phyloP scores from a whole-genome alignment of 129 eudicot species.

The Daucus carota region DNA sequence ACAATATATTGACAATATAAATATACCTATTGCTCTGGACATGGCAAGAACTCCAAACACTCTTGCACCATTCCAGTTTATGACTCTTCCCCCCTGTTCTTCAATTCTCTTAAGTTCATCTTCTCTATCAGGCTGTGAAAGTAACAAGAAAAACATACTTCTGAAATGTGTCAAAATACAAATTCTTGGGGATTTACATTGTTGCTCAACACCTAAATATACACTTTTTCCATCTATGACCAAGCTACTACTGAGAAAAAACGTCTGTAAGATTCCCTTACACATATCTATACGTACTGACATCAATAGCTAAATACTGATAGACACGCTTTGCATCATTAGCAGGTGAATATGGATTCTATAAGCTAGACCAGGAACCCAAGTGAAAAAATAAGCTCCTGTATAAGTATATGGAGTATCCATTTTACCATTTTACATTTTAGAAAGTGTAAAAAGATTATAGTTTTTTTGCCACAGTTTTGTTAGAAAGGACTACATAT shows the following conservation, averaged over 20 bases:
- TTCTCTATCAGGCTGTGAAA: slow-evolving; percentile 63
- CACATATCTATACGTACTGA: too few species aligned
- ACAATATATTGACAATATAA: not conserved
- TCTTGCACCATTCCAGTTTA: slow-evolving; percentile 66
- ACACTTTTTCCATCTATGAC: not conserved
- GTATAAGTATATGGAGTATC: too few species aligned
- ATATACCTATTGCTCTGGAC: slow-evolving; percentile 76
- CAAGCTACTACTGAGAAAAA: not conserved
- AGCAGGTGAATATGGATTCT: not conserved
- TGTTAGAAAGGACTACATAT: not conserved
- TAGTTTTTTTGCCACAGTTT: not conserved
- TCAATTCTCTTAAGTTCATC: slow-evolving; percentile 62
- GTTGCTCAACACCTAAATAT: not conserved
- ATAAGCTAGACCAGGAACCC: not conserved
- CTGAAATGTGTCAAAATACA: not conserved
- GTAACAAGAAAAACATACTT: slow-evolving; percentile 13
- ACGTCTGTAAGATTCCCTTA: not conserved
- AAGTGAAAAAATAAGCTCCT: not conserved
- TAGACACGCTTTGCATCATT: not conserved
- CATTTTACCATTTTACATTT: not conserved
- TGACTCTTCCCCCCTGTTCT: slow-evolving; percentile 54
- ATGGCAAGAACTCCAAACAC: slow-evolving; percentile 76
- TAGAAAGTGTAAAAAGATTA: not conserved
- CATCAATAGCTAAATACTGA: too few species aligned
- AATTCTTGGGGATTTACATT: not conserved